These are phyloP conservation scores for Fragosphaeria purpurea DNA, from an alignment of 2,329 filamentous ascomycete species.

Conservation along the genomic window DNA sequence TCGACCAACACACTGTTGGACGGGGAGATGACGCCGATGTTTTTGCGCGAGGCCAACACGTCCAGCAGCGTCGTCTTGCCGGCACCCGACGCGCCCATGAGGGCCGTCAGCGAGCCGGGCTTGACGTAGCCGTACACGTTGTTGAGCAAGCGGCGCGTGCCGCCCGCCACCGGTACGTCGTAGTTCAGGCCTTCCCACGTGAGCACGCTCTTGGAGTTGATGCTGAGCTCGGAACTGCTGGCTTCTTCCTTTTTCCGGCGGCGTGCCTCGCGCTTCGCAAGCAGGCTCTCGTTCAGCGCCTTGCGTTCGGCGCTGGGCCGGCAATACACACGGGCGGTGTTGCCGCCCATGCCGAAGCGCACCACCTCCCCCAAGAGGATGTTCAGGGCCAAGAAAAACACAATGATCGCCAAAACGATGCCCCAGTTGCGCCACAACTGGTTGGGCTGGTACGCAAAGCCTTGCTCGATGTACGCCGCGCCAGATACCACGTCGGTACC, in stretches of 20 bases:
- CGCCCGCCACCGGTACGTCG: constrained; percentile 51
- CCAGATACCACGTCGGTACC: constrained; percentile 58
- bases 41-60: constrained; percentile 55
- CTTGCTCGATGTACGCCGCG: constrained; percentile 55
- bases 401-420: constrained; percentile 66
- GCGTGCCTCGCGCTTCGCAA: constrained; percentile 47
- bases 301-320: constrained; percentile 59
- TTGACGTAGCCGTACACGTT: constrained; percentile 59
- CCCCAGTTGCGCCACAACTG: constrained; percentile 79
- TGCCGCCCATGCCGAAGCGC: constrained; percentile 71
- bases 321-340: constrained; percentile 65
- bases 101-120: constrained; percentile 62
- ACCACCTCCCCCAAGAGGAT: constrained; percentile 70
- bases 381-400: constrained; percentile 66
- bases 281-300: constrained; percentile 53
- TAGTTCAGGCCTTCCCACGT: constrained; percentile 86
- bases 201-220: constrained; percentile 55
- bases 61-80: constrained; percentile 82
- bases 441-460: constrained; percentile 54
- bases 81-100: constrained; percentile 78
- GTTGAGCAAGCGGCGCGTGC: constrained; percentile 45
- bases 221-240: constrained; percentile 39
- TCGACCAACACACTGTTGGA: constrained; percentile 47
- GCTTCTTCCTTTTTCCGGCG: constrained; percentile 36
- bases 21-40: constrained; percentile 45